phyloP scores from a whole-genome alignment of 176 grass and related monocot species.

The Neostapfia colusana region DNA sequence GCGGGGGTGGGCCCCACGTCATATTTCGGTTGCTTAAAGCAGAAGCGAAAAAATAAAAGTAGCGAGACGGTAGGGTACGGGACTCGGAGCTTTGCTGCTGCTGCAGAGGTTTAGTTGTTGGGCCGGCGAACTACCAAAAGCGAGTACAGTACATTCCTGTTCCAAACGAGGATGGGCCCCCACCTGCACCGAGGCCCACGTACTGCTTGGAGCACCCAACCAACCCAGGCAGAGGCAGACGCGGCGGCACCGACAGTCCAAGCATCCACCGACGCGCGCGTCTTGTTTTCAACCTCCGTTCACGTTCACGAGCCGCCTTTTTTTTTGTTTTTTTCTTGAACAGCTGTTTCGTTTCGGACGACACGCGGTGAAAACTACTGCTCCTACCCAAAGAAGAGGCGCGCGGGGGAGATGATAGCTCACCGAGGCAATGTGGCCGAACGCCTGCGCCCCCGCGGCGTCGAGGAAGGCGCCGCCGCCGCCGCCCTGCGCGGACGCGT shows the following conservation, averaged over 20 bases:
- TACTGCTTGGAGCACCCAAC: constrained; percentile 34
- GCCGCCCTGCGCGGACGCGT: neutral
- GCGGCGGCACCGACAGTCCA: constrained; percentile 53
- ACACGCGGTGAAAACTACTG: neutral
- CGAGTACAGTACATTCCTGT: constrained; percentile 12
- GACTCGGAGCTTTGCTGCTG: neutral
- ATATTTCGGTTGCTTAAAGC: constrained; percentile 50
- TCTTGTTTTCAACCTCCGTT: constrained; percentile 3
- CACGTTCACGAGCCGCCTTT: neutral
- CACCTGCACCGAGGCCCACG: neutral
- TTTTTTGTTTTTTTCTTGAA: neutral
- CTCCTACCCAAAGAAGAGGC: neutral
- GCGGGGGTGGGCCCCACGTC: neutral
- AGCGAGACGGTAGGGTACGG: neutral
- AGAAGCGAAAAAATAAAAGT: neutral
- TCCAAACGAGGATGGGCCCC: constrained; percentile 28
- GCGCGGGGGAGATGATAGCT: neutral
- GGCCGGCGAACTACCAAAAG: constrained; percentile 43
- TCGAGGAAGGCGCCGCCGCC: constrained; percentile 12
- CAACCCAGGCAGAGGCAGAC: neutral
- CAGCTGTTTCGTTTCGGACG: neutral
- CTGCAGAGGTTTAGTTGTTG: constrained; percentile 36
- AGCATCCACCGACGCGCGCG: constrained; percentile 27
- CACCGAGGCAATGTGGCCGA: constrained; percentile 55
- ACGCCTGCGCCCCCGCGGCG: neutral